A percentile compares a stretch with the other conserved stretches of the same genome.
Evolutionary conservation across 768 basidiomycete genomes (phyloP).

Genomic region (Auricularia sp.): DNA sequence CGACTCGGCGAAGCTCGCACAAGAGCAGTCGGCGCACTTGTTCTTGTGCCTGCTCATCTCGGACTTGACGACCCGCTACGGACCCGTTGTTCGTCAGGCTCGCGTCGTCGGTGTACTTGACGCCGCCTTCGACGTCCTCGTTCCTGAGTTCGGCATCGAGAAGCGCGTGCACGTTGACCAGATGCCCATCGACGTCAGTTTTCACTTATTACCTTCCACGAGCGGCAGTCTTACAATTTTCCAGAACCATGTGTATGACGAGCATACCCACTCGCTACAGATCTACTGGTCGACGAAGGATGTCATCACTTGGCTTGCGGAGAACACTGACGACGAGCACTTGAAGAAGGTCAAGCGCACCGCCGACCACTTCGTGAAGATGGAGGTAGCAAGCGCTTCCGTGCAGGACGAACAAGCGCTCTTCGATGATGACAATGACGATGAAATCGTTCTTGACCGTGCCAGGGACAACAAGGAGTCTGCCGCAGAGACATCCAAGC

Average conservation of each 20-base stretch:
- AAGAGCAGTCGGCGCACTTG: slow-evolving; percentile 93
- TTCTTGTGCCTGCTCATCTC: slow-evolving; percentile 92
- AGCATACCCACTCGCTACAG: slow-evolving; percentile 83
- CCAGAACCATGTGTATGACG: slow-evolving; percentile 92
- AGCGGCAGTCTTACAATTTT: slow-evolving; percentile 12
- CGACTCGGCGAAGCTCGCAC: slow-evolving; percentile 83
- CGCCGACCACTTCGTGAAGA: slow-evolving; percentile 82
- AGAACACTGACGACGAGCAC: slow-evolving; percentile 93
- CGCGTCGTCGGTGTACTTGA: slow-evolving; percentile 94
- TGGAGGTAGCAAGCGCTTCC: slow-evolving; percentile 81
- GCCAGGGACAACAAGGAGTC: slow-evolving; percentile 27
- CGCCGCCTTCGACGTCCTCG: slow-evolving; percentile 91
- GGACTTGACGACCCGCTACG: slow-evolving; percentile 89
- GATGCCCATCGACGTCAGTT: slow-evolving; percentile 90
- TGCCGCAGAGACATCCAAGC: slow-evolving; percentile 57
- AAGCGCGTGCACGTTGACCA: slow-evolving; percentile 98
- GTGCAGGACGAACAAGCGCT: slow-evolving; percentile 80
- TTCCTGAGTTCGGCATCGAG: slow-evolving; percentile 97
- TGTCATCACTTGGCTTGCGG: slow-evolving; percentile 90
- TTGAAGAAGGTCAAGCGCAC: slow-evolving; percentile 89
- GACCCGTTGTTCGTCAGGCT: slow-evolving; percentile 92
- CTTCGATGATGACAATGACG: slow-evolving; percentile 80
- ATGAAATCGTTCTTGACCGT: slow-evolving; percentile 72
- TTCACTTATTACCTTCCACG: neutral
- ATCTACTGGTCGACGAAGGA: slow-evolving; percentile 95